Conservation (phyloP, 345 rosid species). For the Brassica incana region DNA sequence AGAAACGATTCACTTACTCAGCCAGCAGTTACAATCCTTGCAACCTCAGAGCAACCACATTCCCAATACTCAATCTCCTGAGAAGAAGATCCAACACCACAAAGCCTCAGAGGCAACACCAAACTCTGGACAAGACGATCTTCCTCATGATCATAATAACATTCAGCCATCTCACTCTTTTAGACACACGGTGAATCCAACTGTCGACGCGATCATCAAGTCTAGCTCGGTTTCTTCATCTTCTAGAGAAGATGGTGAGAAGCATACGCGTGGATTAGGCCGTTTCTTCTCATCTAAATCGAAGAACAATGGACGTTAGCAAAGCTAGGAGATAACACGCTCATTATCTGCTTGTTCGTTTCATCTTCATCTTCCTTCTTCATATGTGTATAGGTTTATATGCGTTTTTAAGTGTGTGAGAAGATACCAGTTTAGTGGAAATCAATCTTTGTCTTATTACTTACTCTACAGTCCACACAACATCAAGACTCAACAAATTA, state of each 20-base stretch:
- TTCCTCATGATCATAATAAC: conserved; percentile 12
- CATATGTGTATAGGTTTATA: conserved; percentile 29
- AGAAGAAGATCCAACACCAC: conserved; percentile 30
- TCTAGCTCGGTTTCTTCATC: conserved; percentile 51
- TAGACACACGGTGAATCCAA: conserved; percentile 30
- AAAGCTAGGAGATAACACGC: conserved; percentile 24
- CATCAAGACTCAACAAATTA: background rate
- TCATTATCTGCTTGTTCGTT: conserved; percentile 30
- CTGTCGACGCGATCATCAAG: conserved; percentile 46
- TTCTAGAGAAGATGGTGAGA: conserved; percentile 42
- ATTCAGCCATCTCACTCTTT: conserved; percentile 38
- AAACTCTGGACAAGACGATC: conserved; percentile 14
- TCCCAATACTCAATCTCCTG: conserved; percentile 27
- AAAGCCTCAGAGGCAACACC: conserved; percentile 30
- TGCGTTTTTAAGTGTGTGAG: conserved; percentile 28
- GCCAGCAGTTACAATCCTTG: conserved; percentile 63
- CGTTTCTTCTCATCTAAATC: conserved; percentile 54
- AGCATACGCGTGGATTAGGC: conserved; percentile 46
- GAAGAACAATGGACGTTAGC: conserved; percentile 41
- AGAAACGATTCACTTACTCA: conserved; percentile 67
- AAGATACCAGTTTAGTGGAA: conserved; percentile 16
- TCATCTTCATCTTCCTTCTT: conserved; percentile 1
- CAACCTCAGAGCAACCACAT: conserved; percentile 34
- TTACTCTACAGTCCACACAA: background rate
- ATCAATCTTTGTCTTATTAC: conserved; percentile 5